These are phyloP conservation scores for Silene conica DNA, from an alignment of 148 eudicot species.

Conservation along the genomic window DNA sequence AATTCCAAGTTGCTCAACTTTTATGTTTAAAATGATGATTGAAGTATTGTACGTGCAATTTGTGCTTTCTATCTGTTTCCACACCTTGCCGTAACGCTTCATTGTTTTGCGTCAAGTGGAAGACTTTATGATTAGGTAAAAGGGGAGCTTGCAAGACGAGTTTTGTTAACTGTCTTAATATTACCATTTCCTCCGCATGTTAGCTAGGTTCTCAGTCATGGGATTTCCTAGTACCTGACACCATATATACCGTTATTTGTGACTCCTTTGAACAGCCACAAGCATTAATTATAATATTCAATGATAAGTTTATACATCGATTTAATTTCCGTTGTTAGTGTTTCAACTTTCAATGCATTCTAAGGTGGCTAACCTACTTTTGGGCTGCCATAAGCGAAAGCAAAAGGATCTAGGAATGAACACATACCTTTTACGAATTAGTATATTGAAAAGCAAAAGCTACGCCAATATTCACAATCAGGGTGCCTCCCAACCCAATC, in stretches of 20 bases:
- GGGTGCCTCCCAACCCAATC: background rate
- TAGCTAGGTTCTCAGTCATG: too few species aligned
- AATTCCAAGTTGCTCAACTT: background rate
- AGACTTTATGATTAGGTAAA: background rate
- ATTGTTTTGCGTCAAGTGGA: background rate
- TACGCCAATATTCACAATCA: background rate
- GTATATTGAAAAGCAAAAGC: background rate
- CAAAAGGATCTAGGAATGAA: background rate
- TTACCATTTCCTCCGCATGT: too few species aligned
- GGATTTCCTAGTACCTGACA: too few species aligned
- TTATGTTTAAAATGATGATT: background rate
- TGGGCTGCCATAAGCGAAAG: background rate
- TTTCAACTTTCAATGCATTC: background rate
- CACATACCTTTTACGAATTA: background rate
- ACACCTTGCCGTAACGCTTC: background rate
- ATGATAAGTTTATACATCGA: background rate
- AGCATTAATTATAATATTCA: background rate
- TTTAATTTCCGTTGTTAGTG: background rate
- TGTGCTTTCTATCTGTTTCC: background rate
- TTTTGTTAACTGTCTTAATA: background rate
- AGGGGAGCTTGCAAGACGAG: background rate
- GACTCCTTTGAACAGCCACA: too few species aligned
- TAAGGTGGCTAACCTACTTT: background rate
- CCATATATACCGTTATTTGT: too few species aligned
- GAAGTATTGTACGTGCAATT: background rate